Evolutionary conservation across 495 filamentous ascomycete species (phyloP).

Genomic region (Neurospora sublineolata): DNA sequence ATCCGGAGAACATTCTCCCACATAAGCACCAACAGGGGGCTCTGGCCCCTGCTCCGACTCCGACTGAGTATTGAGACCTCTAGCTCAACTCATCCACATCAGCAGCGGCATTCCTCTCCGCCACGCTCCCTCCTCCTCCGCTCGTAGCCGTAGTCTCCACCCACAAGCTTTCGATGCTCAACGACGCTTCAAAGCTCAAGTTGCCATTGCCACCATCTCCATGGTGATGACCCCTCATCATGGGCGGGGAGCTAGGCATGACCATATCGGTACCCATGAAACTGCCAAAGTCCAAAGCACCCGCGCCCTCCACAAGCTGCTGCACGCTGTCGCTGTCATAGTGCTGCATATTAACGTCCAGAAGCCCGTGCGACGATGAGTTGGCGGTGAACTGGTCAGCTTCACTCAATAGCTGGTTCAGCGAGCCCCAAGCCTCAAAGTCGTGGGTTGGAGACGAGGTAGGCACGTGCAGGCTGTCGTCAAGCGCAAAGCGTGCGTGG

Average conservation of each 20-base stretch:
- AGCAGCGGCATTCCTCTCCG: not conserved
- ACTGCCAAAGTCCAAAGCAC: constrained; percentile 28
- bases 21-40: not conserved
- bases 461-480: constrained; percentile 6
- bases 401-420: constrained; percentile 49
- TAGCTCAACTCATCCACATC: not conserved
- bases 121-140: not conserved
- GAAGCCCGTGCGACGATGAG: constrained; percentile 23
- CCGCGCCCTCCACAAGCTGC: constrained; percentile 14
- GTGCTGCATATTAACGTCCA: constrained; percentile 24
- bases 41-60: not conserved
- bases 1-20: not conserved
- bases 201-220: not conserved
- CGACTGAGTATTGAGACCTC: not conserved
- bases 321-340: constrained; percentile 27
- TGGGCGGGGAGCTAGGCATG: constrained; percentile 46
- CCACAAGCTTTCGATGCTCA: constrained; percentile 11
- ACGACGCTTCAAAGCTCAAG: constrained; percentile 14
- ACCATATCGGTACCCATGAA: constrained; percentile 38
- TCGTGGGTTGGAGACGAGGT: constrained; percentile 37
- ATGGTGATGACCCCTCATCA: constrained; percentile 9
- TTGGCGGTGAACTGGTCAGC: constrained; percentile 33
- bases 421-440: constrained; percentile 23
- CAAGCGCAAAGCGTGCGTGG: constrained; percentile 20
- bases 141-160: not conserved